Conservation (phyloP, 768 basidiomycete species). For the Coprinopsis cinerea region DNA sequence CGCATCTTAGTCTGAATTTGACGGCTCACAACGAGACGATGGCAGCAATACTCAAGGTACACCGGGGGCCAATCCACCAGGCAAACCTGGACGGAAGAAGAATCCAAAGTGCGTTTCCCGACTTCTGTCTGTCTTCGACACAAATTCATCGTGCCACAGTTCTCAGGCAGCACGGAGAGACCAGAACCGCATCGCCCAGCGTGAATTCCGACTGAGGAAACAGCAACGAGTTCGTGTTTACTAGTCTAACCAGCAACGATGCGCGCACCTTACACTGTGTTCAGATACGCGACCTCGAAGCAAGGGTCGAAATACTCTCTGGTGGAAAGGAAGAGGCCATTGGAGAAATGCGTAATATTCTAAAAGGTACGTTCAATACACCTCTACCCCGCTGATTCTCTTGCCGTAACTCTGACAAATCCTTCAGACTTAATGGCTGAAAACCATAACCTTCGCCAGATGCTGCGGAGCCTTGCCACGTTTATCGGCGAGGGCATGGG, state of each 20-base stretch:
- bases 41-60: conserved; percentile 1
- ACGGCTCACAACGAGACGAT: conserved; percentile 40
- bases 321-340: conserved; percentile 88
- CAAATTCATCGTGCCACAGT: conserved; percentile 31
- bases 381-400: conserved; percentile 3
- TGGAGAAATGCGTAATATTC: conserved; percentile 73
- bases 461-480: conserved; percentile 66
- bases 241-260: not conserved
- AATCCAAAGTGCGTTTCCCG: conserved; percentile 66
- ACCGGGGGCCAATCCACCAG: conserved; percentile 29
- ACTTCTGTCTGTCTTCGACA: conserved; percentile 3
- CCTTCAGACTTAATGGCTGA: conserved; percentile 77
- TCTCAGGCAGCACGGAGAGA: conserved; percentile 85
- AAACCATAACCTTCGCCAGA: conserved; percentile 76
- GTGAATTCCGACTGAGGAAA: conserved; percentile 88
- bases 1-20: conserved; percentile 50
- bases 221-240: conserved; percentile 63
- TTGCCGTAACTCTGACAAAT: conserved; percentile 6
- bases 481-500: conserved; percentile 89
- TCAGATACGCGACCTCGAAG: conserved; percentile 93
- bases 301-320: conserved; percentile 89
- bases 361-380: conserved; percentile 49
- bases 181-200: conserved; percentile 88
- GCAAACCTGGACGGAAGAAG: conserved; percentile 80
- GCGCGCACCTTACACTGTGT: conserved; percentile 5